Percentiles rank a stretch among this genome's conserved stretches.
These are phyloP conservation scores for Aleurites moluccanus DNA, from an alignment of 441 rosid genomes.

Conservation along the genomic window DNA sequence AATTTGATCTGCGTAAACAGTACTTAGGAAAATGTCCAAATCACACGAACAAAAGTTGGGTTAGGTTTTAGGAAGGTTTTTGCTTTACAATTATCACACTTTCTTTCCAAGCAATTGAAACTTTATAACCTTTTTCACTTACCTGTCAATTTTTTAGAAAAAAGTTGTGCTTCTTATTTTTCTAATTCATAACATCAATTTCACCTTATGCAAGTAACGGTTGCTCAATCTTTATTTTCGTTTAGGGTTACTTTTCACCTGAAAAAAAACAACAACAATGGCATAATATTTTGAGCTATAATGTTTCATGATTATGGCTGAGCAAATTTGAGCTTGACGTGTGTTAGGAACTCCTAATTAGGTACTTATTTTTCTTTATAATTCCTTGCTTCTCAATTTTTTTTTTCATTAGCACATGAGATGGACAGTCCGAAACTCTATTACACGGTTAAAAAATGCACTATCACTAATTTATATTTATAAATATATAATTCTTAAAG, in stretches of 20 bases:
- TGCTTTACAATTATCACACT: constrained; percentile 16
- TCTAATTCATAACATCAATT: not conserved
- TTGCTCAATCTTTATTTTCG: not conserved
- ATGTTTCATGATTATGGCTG: too few relatives aligned
- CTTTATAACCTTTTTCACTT: not conserved
- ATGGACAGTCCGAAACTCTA: too few relatives aligned
- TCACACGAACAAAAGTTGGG: not conserved
- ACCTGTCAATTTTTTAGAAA: not conserved
- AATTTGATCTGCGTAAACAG: too few relatives aligned
- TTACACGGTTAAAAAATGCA: too few relatives aligned
- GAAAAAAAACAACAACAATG: not conserved
- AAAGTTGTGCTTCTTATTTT: not conserved
- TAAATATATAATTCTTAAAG: too few relatives aligned
- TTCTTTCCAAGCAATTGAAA: constrained; percentile 15
- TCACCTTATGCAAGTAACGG: not conserved
- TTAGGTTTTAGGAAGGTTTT: not conserved
- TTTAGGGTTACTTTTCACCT: not conserved
- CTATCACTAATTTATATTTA: too few relatives aligned
- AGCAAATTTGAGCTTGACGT: too few relatives aligned
- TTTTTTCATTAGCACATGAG: too few relatives aligned
- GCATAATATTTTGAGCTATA: not conserved
- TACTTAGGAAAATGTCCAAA: not conserved
- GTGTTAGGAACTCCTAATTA: too few relatives aligned
- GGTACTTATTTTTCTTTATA: too few relatives aligned
- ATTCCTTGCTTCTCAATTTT: too few relatives aligned